Percentiles rank a stretch among this genome's conserved stretches.
These are phyloP conservation scores for Nyctanthes arbortristis DNA, from an alignment of 257 asterid species.

Conservation along the genomic window DNA sequence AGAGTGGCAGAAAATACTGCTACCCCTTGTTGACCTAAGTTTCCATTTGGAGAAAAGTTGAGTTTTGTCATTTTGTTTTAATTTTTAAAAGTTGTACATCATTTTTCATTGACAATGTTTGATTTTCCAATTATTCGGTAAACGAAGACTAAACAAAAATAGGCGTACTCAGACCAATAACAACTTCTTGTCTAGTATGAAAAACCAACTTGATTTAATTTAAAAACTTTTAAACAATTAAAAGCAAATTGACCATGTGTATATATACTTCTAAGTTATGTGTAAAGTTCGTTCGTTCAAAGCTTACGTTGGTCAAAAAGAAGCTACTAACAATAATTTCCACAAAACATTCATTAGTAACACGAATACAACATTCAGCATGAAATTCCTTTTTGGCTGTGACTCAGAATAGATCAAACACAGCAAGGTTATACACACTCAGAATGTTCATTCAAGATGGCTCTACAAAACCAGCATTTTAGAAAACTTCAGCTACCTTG, in stretches of 20 bases:
- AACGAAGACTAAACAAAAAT: background rate
- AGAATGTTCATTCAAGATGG: background rate
- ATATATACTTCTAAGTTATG: too few relatives aligned
- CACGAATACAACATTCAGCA: background rate
- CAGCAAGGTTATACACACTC: background rate
- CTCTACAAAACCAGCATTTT: background rate
- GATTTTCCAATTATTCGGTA: background rate
- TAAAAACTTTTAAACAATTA: too few relatives aligned
- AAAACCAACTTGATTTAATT: too few relatives aligned
- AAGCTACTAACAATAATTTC: background rate
- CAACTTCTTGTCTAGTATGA: too few relatives aligned
- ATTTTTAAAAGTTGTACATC: background rate
- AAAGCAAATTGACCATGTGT: too few relatives aligned
- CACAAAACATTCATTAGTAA: too few relatives aligned
- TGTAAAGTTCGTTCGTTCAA: too few relatives aligned
- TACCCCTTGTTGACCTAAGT: background rate
- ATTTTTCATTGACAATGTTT: background rate
- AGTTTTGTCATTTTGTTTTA: background rate
- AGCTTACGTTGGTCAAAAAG: too few relatives aligned
- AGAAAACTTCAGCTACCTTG: conserved; percentile 69
- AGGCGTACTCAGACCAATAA: too few relatives aligned
- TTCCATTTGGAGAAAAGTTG: background rate
- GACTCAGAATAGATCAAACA: background rate
- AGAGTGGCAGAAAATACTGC: background rate
- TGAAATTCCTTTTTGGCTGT: too few relatives aligned